These are phyloP conservation scores for Calophaca sinica DNA, from an alignment of 306 rosid species.

Conservation along the genomic window DNA sequence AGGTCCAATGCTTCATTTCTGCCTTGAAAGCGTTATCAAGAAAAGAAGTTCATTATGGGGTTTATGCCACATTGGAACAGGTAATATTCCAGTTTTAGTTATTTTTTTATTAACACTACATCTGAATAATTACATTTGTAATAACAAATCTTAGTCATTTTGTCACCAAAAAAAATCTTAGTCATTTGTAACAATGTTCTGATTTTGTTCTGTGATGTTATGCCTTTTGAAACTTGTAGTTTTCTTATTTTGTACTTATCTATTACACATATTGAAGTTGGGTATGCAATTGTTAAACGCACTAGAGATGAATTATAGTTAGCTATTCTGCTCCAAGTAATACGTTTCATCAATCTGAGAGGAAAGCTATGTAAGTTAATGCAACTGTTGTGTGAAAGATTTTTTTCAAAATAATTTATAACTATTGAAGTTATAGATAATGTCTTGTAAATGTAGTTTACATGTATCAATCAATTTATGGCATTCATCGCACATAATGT, in stretches of 20 bases:
- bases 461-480: neutral
- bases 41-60: conserved; percentile 84
- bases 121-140: conserved; percentile 14
- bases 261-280: conserved; percentile 5
- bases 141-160: neutral
- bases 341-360: conserved; percentile 16
- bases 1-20: conserved; percentile 79
- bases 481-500: neutral
- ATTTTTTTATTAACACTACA: neutral
- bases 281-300: neutral
- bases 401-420: conserved; percentile 9
- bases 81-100: conserved; percentile 46
- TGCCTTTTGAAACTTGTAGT: neutral
- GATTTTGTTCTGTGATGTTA: conserved; percentile 6
- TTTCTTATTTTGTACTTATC: conserved; percentile 6
- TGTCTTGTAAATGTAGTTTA: neutral
- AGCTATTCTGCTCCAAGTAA: conserved; percentile 23
- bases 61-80: conserved; percentile 84
- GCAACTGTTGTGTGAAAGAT: conserved; percentile 3
- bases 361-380: neutral
- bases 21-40: conserved; percentile 78
- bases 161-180: too few species aligned
- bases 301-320: neutral
- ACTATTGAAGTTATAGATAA: neutral
- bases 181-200: conserved; percentile 16